phyloP scores from a whole-genome alignment of 2,329 filamentous ascomycete genomes.

The Torrubiella hemipterigena region DNA sequence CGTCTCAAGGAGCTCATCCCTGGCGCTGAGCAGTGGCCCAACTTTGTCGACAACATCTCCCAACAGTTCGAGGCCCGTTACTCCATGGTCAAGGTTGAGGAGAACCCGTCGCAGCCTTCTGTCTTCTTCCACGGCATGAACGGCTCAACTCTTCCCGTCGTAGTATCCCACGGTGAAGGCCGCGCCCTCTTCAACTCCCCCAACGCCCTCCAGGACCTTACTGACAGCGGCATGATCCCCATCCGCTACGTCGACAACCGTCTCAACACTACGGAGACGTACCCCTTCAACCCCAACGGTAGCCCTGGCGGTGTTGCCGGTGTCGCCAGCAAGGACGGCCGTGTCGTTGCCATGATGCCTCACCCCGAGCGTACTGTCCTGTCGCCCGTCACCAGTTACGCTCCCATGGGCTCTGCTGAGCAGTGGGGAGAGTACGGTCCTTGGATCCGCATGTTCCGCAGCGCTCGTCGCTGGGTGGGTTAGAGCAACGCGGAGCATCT shows the following conservation, averaged over 20 bases:
- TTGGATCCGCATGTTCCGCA: slow-evolving; percentile 79
- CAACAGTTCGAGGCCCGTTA: slow-evolving; percentile 86
- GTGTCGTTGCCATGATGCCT: slow-evolving; percentile 83
- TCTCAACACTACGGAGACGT: slow-evolving; percentile 58
- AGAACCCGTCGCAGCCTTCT: slow-evolving; percentile 45
- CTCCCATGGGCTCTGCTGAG: slow-evolving; percentile 43
- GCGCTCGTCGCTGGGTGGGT: slow-evolving; percentile 78
- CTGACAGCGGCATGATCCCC: slow-evolving; percentile 57
- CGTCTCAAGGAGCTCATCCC: slow-evolving; percentile 71
- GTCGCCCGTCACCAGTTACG: slow-evolving; percentile 65
- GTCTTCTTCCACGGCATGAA: slow-evolving; percentile 88
- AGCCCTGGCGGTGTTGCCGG: slow-evolving; percentile 72
- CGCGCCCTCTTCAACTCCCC: slow-evolving; percentile 58
- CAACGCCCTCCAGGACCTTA: slow-evolving; percentile 39
- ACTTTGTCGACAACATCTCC: slow-evolving; percentile 71
- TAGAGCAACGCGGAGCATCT: too few species aligned
- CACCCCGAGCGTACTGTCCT: slow-evolving; percentile 86
- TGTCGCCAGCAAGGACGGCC: slow-evolving; percentile 64
- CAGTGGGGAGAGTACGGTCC: slow-evolving; percentile 74
- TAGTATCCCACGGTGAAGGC: slow-evolving; percentile 84
- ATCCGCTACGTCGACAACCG: slow-evolving; percentile 79
- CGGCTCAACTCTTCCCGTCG: slow-evolving; percentile 71
- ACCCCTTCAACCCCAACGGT: slow-evolving; percentile 82
- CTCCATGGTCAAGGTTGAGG: slow-evolving; percentile 67
- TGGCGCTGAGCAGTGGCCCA: slow-evolving; percentile 73